Evolutionary conservation across 805 yeast species (phyloP).

Genomic region (Nakazawaea holstii): DNA sequence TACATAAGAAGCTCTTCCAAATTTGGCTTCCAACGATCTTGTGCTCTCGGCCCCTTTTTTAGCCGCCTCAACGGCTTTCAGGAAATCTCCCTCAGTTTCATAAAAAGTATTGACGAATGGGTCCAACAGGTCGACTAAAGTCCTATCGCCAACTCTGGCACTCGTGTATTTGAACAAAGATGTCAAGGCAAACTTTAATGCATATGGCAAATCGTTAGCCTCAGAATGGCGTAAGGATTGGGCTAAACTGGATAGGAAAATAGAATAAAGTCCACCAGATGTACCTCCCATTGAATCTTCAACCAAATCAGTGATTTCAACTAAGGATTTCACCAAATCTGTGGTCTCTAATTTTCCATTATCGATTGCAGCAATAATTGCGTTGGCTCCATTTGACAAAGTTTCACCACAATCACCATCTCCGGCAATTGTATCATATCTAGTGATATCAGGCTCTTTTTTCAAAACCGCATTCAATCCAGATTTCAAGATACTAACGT

Average conservation of each 20-base stretch:
- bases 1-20: slow-evolving; percentile 93
- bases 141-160: slow-evolving; percentile 86
- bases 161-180: slow-evolving; percentile 81
- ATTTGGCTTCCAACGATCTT: slow-evolving; percentile 69
- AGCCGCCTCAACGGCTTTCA: slow-evolving; percentile 64
- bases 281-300: slow-evolving; percentile 96
- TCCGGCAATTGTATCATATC: slow-evolving; percentile 38
- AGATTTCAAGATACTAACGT: slow-evolving; percentile 31
- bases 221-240: slow-evolving; percentile 42
- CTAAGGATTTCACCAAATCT: slow-evolving; percentile 54
- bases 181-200: slow-evolving; percentile 55
- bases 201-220: slow-evolving; percentile 36
- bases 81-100: slow-evolving; percentile 40
- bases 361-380: slow-evolving; percentile 30
- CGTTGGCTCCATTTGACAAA: slow-evolving; percentile 28
- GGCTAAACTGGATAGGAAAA: slow-evolving; percentile 74
- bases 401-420: slow-evolving; percentile 39
- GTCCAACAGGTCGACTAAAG: slow-evolving; percentile 81
- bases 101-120: slow-evolving; percentile 73
- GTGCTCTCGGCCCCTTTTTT: slow-evolving; percentile 73
- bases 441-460: slow-evolving; percentile 48
- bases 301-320: slow-evolving; percentile 75
- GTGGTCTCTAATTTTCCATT: slow-evolving; percentile 28
- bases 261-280: slow-evolving; percentile 89
- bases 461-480: slow-evolving; percentile 49